These are phyloP conservation scores for Yarrowia deformans DNA, from an alignment of 805 yeast genomes.

Conservation along the genomic window DNA sequence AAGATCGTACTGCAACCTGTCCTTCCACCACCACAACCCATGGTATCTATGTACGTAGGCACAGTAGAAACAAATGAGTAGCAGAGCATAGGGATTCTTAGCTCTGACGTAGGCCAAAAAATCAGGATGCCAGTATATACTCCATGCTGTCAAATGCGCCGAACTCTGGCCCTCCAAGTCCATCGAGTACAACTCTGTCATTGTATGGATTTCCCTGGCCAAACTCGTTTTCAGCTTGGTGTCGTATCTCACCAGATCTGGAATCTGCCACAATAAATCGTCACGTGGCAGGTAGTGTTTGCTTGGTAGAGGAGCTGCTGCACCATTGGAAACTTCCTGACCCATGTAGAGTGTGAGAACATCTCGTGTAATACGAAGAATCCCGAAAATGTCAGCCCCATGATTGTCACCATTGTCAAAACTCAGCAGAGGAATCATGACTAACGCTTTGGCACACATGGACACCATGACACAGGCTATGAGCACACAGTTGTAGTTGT, in stretches of 20 bases:
- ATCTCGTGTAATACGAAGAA: background rate
- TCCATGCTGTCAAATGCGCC: slow-evolving; percentile 6
- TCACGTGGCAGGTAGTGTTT: slow-evolving; percentile 9
- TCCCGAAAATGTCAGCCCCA: slow-evolving; percentile 3
- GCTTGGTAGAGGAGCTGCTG: background rate
- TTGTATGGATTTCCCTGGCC: background rate
- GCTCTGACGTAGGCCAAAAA: background rate
- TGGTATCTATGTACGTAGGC: slow-evolving; percentile 14
- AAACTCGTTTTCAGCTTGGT: background rate
- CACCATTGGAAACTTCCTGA: background rate
- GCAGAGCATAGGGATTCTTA: background rate
- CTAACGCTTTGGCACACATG: slow-evolving; percentile 16
- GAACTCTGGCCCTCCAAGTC: background rate
- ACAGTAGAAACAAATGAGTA: slow-evolving; percentile 8
- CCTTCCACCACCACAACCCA: slow-evolving; percentile 3
- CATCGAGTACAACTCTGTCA: background rate
- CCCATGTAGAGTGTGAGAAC: slow-evolving; percentile 1
- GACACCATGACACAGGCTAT: slow-evolving; percentile 21
- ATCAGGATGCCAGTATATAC: slow-evolving; percentile 9
- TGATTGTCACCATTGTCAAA: background rate
- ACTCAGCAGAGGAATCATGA: background rate
- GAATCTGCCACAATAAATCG: background rate
- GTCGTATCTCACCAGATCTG: background rate
- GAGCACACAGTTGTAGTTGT: slow-evolving; percentile 16
- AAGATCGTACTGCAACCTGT: slow-evolving; percentile 5